Evolutionary conservation across 805 yeast species (phyloP).

Genomic region (Pichia cephalocereana): DNA sequence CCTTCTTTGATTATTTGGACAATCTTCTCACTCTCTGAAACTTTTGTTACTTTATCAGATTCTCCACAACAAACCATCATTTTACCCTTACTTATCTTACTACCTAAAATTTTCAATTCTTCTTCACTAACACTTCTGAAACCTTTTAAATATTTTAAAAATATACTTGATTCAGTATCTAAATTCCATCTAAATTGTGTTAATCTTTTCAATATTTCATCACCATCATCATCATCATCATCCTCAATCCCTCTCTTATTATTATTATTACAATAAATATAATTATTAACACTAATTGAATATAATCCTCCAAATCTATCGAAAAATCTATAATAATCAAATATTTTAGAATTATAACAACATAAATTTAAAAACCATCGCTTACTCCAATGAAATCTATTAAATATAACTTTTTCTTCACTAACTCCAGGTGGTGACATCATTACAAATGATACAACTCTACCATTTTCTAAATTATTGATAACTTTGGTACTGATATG

Average conservation of each 20-base stretch:
- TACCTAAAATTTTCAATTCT: conserved; percentile 36
- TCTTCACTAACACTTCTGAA: conserved; percentile 33
- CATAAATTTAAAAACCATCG: conserved; percentile 24
- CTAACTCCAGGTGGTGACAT: conserved; percentile 36
- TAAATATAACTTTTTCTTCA: neutral
- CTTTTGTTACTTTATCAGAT: conserved; percentile 47
- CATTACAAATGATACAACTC: conserved; percentile 39
- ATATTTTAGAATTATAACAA: conserved; percentile 34
- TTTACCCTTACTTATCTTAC: conserved; percentile 31
- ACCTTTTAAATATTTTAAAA: conserved; percentile 46
- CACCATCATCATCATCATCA: neutral
- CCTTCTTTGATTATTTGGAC: conserved; percentile 14
- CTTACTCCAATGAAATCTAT: conserved; percentile 12
- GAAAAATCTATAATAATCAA: conserved; percentile 45
- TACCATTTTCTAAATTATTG: conserved; percentile 27
- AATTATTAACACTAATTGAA: conserved; percentile 52
- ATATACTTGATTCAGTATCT: conserved; percentile 45
- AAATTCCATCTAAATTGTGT: conserved; percentile 66
- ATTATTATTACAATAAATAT: conserved; percentile 29
- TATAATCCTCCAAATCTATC: conserved; percentile 57
- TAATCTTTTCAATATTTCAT: conserved; percentile 29
- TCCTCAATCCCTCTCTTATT: conserved; percentile 9
- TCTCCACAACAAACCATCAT: conserved; percentile 50
- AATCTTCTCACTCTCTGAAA: conserved; percentile 7
- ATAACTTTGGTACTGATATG: conserved; percentile 35